Evolutionary conservation across 345 rosid genomes (phyloP), one percentile per base, ranked within the genome.

Genomic region (Pelargonium nanum): DNA sequence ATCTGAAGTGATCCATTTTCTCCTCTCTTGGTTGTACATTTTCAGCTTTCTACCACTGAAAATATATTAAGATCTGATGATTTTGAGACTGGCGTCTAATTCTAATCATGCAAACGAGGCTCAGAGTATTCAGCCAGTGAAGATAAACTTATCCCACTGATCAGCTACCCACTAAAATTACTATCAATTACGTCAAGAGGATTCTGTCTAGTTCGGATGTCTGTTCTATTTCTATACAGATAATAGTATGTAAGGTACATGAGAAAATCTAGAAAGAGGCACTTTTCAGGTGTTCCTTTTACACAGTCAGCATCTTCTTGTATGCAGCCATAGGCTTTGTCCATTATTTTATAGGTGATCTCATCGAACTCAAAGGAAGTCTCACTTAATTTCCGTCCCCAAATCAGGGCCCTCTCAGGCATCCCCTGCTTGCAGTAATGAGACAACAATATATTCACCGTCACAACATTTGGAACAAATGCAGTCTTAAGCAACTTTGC

Each of bases 401-500:
- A 87, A 63, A 72, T 60, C 57, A 84, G 55, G 24, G 86, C 61
- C 76, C 69, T 84, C 62, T 83, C 78, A 4, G 88, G 83, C 85
- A 87, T 79, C 52, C 95, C 91, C 25, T 81, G 91, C 77, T 73
- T 82, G 80, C 66, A 81, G 57, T 79, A 83, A 19, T 81, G 83
- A 34, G 95, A 77, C 66, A 87, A 53, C 40, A 87, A 66, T 19
- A 74, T 64, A 59, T 87, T 87, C 57, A 64, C 63, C 0, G 95
- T 87, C 22, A 76, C 65, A 40, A 79, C 75, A 60, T 87, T 78
- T 26, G 95, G 91, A 66, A 78, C 62, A 67, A 84, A 85, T 60
- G 83, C 83, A 83, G 83, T 77, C 83, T 87, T 87, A 44, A 87
- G 77, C 80, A 87, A 72, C 62, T 83, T 87, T 52, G 86, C 95